These are phyloP conservation scores for Lizonia empirigonia DNA, from an alignment of 2,329 filamentous ascomycete species.

Conservation along the genomic window DNA sequence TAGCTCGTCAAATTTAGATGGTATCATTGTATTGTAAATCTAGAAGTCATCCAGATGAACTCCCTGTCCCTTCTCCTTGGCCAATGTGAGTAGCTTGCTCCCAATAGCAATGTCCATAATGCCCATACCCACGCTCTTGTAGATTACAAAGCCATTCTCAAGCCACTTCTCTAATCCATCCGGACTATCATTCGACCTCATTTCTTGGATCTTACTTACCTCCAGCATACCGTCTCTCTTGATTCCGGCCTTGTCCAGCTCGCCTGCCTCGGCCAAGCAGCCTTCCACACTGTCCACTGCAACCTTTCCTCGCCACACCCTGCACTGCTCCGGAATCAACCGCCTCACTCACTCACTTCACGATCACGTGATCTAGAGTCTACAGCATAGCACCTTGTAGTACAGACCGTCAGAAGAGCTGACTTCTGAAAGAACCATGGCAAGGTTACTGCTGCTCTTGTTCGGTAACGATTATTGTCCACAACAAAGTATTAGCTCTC, in stretches of 20 bases:
- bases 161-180: conserved; percentile 26
- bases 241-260: conserved; percentile 52
- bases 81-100: conserved; percentile 23
- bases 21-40: neutral
- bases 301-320: conserved; percentile 15
- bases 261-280: conserved; percentile 55
- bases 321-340: too few species aligned
- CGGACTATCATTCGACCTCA: conserved; percentile 25
- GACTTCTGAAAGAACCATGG: too few species aligned
- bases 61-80: conserved; percentile 19
- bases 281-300: conserved; percentile 45
- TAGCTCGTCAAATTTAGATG: too few species aligned
- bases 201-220: conserved; percentile 8
- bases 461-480: too few species aligned
- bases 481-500: too few species aligned
- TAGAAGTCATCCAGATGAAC: conserved; percentile 19
- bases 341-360: too few species aligned
- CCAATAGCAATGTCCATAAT: conserved; percentile 58
- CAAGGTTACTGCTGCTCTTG: too few species aligned
- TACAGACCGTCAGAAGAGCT: too few species aligned
- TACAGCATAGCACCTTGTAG: too few species aligned
- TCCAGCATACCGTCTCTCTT: conserved; percentile 19
- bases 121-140: conserved; percentile 59
- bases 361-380: too few species aligned
- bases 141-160: conserved; percentile 51